Evolutionary conservation across 1,284 basidiomycete species (phyloP).

Genomic region (Moesziomyces globuligerus): DNA sequence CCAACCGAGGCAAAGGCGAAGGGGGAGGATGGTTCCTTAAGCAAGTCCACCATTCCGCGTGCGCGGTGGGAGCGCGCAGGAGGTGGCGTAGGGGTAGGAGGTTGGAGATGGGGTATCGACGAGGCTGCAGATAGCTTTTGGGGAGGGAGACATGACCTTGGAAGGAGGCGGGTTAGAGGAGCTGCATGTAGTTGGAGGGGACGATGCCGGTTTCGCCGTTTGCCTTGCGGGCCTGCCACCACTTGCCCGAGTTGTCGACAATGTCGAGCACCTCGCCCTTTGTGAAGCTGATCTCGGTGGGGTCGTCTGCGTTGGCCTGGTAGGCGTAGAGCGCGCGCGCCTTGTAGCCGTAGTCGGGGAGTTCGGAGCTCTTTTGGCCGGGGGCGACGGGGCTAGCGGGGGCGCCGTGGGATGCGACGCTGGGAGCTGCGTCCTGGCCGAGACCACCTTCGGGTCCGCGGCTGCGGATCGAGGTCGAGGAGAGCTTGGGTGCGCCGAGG

Average conservation of each 20-base stretch:
- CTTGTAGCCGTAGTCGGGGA: constrained; percentile 71
- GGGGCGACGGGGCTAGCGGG: constrained; percentile 9
- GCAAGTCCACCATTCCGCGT: too few species aligned
- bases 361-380: constrained; percentile 11
- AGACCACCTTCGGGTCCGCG: constrained; percentile 20
- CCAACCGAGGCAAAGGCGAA: too few species aligned
- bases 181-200: constrained; percentile 68
- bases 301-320: constrained; percentile 89
- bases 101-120: not conserved
- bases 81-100: too few species aligned
- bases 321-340: constrained; percentile 91
- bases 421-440: constrained; percentile 25
- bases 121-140: not conserved
- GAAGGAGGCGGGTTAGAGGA: constrained; percentile 50
- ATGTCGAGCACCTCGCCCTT: constrained; percentile 96
- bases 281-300: constrained; percentile 91
- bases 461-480: constrained; percentile 36
- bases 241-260: constrained; percentile 79
- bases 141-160: too few species aligned
- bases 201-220: constrained; percentile 81
- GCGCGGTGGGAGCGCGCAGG: too few species aligned
- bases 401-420: constrained; percentile 31
- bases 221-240: constrained; percentile 87
- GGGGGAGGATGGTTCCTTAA: too few species aligned
- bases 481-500: constrained; percentile 33